Percentiles rank a stretch among this genome's conserved stretches.
phyloP scores from a whole-genome alignment of 1,139 yeast species.

The Hansenula lynferdii region DNA sequence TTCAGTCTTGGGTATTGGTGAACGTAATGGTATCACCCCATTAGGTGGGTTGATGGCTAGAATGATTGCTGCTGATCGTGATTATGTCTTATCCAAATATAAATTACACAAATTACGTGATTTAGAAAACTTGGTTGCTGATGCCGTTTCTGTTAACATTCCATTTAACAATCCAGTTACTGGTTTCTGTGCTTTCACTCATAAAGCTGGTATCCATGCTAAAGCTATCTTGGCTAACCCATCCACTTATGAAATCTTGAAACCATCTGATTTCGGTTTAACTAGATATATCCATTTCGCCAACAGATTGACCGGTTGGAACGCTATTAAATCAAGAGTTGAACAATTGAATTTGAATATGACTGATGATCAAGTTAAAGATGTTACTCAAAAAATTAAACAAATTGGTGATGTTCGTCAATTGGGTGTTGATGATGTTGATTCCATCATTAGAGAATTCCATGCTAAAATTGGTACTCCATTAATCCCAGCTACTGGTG shows the following conservation, averaged over 20 bases:
- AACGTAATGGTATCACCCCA: slow-evolving; percentile 97
- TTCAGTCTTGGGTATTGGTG: slow-evolving; percentile 96
- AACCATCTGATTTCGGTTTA: slow-evolving; percentile 93
- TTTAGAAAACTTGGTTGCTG: slow-evolving; percentile 92
- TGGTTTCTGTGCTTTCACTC: slow-evolving; percentile 99
- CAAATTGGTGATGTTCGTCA: slow-evolving; percentile 93
- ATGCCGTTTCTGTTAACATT: slow-evolving; percentile 93
- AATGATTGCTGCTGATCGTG: slow-evolving; percentile 98
- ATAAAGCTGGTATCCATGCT: slow-evolving; percentile 99
- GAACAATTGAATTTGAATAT: slow-evolving; percentile 91
- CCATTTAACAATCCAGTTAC: slow-evolving; percentile 99
- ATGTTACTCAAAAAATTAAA: slow-evolving; percentile 90
- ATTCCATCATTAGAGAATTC: slow-evolving; percentile 90
- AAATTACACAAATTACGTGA: slow-evolving; percentile 95
- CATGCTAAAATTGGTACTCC: slow-evolving; percentile 64
- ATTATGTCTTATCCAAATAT: slow-evolving; percentile 91
- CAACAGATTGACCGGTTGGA: slow-evolving; percentile 98
- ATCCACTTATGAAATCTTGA: slow-evolving; percentile 92
- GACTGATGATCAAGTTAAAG: slow-evolving; percentile 92
- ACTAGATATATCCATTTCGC: slow-evolving; percentile 96
- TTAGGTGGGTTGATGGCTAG: slow-evolving; percentile 98
- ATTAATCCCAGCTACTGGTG: slow-evolving; percentile 22
- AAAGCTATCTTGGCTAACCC: slow-evolving; percentile 98
- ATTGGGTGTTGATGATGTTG: slow-evolving; percentile 94
- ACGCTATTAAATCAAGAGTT: slow-evolving; percentile 96